Conservation (phyloP, 192 early-diverging fungal species). For the Backusella sp. region DNA sequence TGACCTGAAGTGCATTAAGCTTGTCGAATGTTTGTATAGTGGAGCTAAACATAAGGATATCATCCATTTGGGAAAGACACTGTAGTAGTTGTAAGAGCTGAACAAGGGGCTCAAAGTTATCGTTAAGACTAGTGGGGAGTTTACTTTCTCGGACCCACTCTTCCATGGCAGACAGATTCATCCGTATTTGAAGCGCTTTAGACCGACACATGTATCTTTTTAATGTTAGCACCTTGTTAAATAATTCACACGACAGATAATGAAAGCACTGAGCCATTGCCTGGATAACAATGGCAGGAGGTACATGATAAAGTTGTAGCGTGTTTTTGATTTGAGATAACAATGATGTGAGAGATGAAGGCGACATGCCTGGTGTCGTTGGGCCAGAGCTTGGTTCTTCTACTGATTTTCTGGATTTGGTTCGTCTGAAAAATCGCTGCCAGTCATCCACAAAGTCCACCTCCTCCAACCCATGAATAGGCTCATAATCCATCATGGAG, state of each 20-base stretch:
- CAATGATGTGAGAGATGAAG: conserved; percentile 66
- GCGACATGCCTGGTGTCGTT: conserved; percentile 37
- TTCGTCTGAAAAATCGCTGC: conserved; percentile 47
- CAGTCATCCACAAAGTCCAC: conserved; percentile 58
- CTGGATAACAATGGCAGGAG: conserved; percentile 68
- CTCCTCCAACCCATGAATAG: conserved; percentile 64
- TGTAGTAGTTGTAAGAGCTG: conserved; percentile 83
- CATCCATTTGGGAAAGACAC: conserved; percentile 67
- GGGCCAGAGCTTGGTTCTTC: neutral
- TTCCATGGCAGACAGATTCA: conserved; percentile 77
- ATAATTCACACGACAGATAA: conserved; percentile 73
- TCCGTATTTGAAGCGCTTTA: conserved; percentile 80
- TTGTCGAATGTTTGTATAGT: conserved; percentile 59
- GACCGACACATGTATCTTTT: conserved; percentile 72
- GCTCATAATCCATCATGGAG: conserved; percentile 67
- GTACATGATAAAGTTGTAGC: conserved; percentile 69
- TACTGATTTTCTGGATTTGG: neutral
- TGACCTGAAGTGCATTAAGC: conserved; percentile 70
- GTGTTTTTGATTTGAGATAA: conserved; percentile 60
- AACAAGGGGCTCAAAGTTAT: conserved; percentile 64
- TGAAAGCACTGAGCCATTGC: conserved; percentile 75
- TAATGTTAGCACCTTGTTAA: conserved; percentile 81
- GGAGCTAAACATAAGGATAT: conserved; percentile 71
- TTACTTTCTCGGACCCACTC: conserved; percentile 78
- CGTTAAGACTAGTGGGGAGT: conserved; percentile 27